Evolutionary conservation across 805 yeast species (phyloP), one percentile per base, ranked within the genome.

Genomic region (Pichia occidentalis): DNA sequence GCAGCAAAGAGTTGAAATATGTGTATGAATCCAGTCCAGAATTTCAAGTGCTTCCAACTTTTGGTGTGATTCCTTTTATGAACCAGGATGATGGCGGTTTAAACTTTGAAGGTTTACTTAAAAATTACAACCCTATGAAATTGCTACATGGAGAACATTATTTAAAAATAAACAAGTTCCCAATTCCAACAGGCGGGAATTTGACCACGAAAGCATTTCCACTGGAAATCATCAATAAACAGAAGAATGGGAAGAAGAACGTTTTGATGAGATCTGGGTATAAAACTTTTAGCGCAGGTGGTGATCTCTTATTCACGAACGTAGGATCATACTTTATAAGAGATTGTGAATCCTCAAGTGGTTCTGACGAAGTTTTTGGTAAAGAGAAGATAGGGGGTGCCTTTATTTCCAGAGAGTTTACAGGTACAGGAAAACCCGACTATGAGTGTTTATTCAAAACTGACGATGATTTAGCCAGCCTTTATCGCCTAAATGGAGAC

Each of bases 101-200:
- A 39, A 70, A 82, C 24, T 74, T 81, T 57, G 65, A 71, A 44
- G 66, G 70, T 42, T 59, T 80, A 30, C 77, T 90, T 50, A 82
- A 78, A 42, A 78, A 85, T 64, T 90, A 85, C 70, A 85, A 85
- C 63, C 95, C 92, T 44, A 80, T 86, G 76, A 71, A 81, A 62
- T 70, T 90, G 54, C 72, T 90, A 50, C 97, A 90, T 59, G 98
- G 97, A 43, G 98, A 90, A 65, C 97, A 90, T 60, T 90, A 83
- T 62, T 68, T 88, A 51, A 86, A 77, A 61, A 60, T 90, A 46
- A 70, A 70, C 47, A 74, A 79, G 59, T 78, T 73, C 68, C 92
- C 95, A 41, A 69, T 90, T 41, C 94, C 95, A 45, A 74, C 83
- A 1, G 69, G 72, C 45, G 95, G 80, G 3, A 57, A 63, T 2